Base-by-base conservation (phyloP, 805 yeast species). In the Wickerhamomyces tratensis region DNA sequence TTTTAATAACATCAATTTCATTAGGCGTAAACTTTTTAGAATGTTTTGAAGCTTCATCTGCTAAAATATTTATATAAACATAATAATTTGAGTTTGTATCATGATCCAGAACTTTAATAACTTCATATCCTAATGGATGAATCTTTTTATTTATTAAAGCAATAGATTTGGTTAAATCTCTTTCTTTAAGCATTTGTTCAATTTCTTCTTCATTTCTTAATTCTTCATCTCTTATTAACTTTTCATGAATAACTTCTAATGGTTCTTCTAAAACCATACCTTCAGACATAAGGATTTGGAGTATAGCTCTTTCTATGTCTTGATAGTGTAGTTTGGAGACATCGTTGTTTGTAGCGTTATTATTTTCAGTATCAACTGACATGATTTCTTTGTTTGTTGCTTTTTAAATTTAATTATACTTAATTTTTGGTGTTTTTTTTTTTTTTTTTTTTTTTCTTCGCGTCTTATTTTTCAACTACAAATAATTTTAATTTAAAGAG, bases 1-100 rank as follows among this genome's bases (percentile, higher is more conserved):
- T 49, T 48, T 71, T 71, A 41, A 72, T 58, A 20, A 66, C 51
- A 27, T 63, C 69, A 20, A 72, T 57, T 46, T 72, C 77, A 5
- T 58, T 54, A 5, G 63, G 55, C 1, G 68, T 46, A 46, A 60
- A 66, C 3, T 43, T 45, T 5, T 71, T 60, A 46, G 61, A 57
- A 2, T 51, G 50, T 44, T 64, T 65, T 36, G 68, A 61, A 5
- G 61, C 44, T 6, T 57, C 64, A 50, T 70, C 74, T 6, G 49
- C 46, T 8, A 49, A 36, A 2, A 63, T 55, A 46, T 69, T 69
- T 29, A 64, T 51, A 39, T 64, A 69, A 6, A 62, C 59, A 43
- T 63, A 70, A 35, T 49, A 47, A n/a, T 61, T 41, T 15, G 53
- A 62, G 8, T 60, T 60, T 0, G 63, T 46, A 5, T 56, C 51